Base-by-base conservation (phyloP, 2,329 filamentous ascomycete genomes). In the Aspergillus brasiliensis region DNA sequence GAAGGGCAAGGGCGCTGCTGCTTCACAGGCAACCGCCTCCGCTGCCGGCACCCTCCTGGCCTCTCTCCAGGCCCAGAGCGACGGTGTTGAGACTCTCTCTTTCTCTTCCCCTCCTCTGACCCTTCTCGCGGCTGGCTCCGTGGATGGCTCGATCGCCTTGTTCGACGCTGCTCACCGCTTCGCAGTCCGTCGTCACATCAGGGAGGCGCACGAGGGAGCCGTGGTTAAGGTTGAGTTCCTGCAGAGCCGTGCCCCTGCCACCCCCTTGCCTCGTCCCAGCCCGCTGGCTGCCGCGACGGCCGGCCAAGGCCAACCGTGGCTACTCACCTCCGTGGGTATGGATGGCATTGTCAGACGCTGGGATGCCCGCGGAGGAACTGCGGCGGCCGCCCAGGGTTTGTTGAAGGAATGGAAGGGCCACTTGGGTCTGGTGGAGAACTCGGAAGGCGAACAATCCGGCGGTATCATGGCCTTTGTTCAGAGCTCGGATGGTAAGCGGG, bases 151-250 rank as follows among this genome's bases (percentile, higher is more conserved):
- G 58, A 93, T 99, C 63, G 91, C 88, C 8, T 84, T 99, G 2
- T 97, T 92, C 74, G 95, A 99, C 76, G 89, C 90, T 0, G 87
- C 89, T 46, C 89, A 95, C 67, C 88, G 91, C 55, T 98, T 97
- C 72, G 91, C 92, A 2, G 86, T 96, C n/a, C 85, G 95, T 54
- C 82, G 91, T 57, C 88, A 92, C 72, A 91, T 98, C 65, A 83
- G 84, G 53, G 89, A 90, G 52, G 93, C 91, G 1, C 94, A 96
- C 74, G 90, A 93, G 65, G 90, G 91, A 70, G 89, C 91, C 1
- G 91, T 99, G 19, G 94, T 98, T 62, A 94, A 96, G 78, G 87
- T 98, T 4, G 92, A 97, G 61, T 99, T 97, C 71, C 85, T 96
- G 23, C 72, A 60, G 82, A 72, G 79, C 73, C 74, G 78, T 65